Base-by-base conservation (phyloP, 2,329 filamentous ascomycete genomes). In the Fusarium sp. region DNA sequence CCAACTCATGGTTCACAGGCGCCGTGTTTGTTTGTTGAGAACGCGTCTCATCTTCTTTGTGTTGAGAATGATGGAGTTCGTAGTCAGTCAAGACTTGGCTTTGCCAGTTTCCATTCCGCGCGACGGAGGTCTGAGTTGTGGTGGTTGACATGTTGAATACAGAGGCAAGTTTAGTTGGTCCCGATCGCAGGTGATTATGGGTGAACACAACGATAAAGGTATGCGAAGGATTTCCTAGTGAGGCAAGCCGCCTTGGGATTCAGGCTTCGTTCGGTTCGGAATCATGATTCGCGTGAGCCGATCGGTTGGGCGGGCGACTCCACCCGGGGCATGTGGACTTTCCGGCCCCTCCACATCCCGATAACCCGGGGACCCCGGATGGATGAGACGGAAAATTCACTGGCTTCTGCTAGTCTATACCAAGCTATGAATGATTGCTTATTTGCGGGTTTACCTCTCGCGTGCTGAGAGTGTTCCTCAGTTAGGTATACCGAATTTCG, bases 321-420 rank as follows among this genome's bases (percentile, higher is more conserved):
- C 53, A 60, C 53, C 70, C 67, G 67, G 67, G 67, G 67, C 55
- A 70, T 70, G 67, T 70, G 67, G 67, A 70, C 66, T 10, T 2
- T 7, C 28, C 16, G 10, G 31, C 23, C 3, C 23, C 23, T 4
- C 40, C 51, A 46, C 57, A 59, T 51, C 67, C 66, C 67, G 67
- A 64, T 36, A 39, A 67, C 51, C 52, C 43, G 63, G 63, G 51
- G 66, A 52, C 43, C 18, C 47, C 47, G 12, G 9, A 36, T 12
- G 46, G 11, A 23, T 50, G 16, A 37, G 10, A 6, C 18, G 30
- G 27, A 23, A 23, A 23, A 23, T 23, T 51, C 9, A 34, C 12
- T 12, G 3, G 31, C 18, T 7, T 8, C 18, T 7, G 18, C 7
- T 15, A 5, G 18, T 23, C 18, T 23, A 23, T 18, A 12, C 16